Evolutionary conservation across 306 rosid genomes (phyloP).

Genomic region (Dalbergia cultrata): DNA sequence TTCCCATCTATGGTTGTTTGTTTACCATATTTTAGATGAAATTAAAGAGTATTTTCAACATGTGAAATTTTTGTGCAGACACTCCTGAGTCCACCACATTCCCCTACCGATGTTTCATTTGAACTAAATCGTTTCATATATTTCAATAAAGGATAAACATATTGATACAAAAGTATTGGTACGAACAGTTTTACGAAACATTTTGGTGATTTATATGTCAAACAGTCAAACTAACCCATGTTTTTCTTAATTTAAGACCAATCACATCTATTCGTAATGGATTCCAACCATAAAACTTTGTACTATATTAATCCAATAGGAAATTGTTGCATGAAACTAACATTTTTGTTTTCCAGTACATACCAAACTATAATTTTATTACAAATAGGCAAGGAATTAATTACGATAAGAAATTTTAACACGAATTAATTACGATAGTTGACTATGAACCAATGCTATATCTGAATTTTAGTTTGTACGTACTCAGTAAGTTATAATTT

Average conservation of each 20-base stretch:
- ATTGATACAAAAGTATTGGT: too few species aligned
- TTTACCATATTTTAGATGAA: neutral
- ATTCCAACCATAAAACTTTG: too few species aligned
- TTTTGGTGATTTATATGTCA: too few species aligned
- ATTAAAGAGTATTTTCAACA: conserved; percentile 15
- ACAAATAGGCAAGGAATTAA: neutral
- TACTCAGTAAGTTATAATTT: too few species aligned
- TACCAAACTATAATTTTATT: neutral
- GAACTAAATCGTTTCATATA: neutral
- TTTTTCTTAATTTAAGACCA: too few species aligned
- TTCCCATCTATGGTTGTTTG: neutral
- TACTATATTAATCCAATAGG: too few species aligned
- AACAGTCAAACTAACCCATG: too few species aligned
- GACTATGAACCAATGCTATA: neutral
- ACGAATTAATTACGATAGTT: conserved; percentile 3
- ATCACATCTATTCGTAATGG: too few species aligned
- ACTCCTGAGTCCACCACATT: neutral
- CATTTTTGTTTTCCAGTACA: too few species aligned
- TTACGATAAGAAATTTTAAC: neutral
- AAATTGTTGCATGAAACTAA: neutral
- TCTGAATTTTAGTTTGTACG: too few species aligned
- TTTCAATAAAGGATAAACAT: neutral
- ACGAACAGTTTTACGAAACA: too few species aligned
- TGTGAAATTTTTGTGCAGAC: neutral
- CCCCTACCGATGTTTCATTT: neutral